Evolutionary conservation across 306 rosid genomes (phyloP), one percentile per base, ranked within the genome.

Genomic region (Quercus suber): DNA sequence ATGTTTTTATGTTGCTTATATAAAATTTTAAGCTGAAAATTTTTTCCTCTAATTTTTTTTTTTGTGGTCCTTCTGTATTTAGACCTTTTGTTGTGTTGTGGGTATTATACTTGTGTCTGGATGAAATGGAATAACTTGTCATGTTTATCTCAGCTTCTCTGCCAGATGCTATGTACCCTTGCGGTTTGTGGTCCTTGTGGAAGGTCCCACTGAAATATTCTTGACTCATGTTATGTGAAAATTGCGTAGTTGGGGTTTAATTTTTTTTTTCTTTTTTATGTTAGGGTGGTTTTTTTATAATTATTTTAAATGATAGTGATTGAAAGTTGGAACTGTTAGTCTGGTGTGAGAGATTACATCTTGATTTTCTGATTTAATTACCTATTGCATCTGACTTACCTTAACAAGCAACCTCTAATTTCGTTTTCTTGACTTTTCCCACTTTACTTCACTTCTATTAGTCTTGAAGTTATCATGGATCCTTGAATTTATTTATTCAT

Each of bases 201-300:
- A 45, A 77, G 82, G 77, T 45, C 68, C 84, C 69, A 63, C 79
- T 78, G 4, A 19, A 52, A 18, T 80, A 56, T 25, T 67, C 45
- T 74, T 55, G 79, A 56, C 35, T 67, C 56, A 78, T 55, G 79
- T 73, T 69, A 33, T 73, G 58, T 52, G 28, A 58, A 60, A 7
- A 27, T 57, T 63, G 8, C 18, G 13, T 64, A 61, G 76, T 20
- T 65, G 30, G 14, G 64, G 19, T 65, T 65, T 41, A 6, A 5
- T 30, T 64, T 31, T 67, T 25, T 5, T 27, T 14, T 21, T 58
- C 0, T 7, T 20, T 21, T 23, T 23, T 12, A 59, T 59, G 65
- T 11, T 23, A 59, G 14, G 17, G 45, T 71, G 11, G 5, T 52
- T 45, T 49, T 49, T 17, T 33, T 1, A 7, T 49, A 49, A 49